Evolutionary conservation across 495 filamentous ascomycete species (phyloP).

Genomic region (Penicillium simplicissimum): DNA sequence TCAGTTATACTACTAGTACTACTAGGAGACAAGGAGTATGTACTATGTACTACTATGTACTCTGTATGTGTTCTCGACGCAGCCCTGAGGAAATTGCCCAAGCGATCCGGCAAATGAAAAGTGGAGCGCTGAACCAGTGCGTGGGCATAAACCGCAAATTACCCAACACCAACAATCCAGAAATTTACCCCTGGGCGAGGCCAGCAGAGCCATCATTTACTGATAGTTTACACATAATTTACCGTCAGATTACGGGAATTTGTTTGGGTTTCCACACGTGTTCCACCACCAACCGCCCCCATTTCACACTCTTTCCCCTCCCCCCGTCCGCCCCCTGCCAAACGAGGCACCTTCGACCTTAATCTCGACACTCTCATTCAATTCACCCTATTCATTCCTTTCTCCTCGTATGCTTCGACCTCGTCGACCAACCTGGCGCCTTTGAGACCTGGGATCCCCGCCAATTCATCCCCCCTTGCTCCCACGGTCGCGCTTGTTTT

Average conservation of each 20-base stretch:
- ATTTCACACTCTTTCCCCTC: conserved; percentile 18
- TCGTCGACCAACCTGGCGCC: conserved; percentile 29
- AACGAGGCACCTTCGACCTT: conserved; percentile 14
- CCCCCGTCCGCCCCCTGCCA: conserved; percentile 13
- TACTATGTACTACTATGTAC: too few relatives aligned
- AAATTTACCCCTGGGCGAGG: neutral
- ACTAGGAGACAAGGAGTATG: too few relatives aligned
- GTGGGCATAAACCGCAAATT: neutral
- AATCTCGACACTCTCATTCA: conserved; percentile 26
- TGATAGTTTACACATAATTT: conserved; percentile 16
- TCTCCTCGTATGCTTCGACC: conserved; percentile 32
- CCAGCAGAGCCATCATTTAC: neutral
- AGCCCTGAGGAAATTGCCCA: neutral
- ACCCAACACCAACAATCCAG: neutral
- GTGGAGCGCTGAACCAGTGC: neutral
- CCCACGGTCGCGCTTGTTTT: conserved; percentile 35
- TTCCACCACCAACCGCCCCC: conserved; percentile 22
- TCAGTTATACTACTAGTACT: neutral
- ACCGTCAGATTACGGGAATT: conserved; percentile 14
- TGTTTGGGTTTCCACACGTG: conserved; percentile 24
- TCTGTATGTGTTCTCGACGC: neutral
- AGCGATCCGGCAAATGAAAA: neutral
- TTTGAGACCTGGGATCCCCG: conserved; percentile 35
- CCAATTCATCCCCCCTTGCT: conserved; percentile 40
- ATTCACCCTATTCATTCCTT: conserved; percentile 31